These are phyloP conservation scores for Penicillium bovifimosum DNA, from an alignment of 495 filamentous ascomycete genomes.

Conservation along the genomic window DNA sequence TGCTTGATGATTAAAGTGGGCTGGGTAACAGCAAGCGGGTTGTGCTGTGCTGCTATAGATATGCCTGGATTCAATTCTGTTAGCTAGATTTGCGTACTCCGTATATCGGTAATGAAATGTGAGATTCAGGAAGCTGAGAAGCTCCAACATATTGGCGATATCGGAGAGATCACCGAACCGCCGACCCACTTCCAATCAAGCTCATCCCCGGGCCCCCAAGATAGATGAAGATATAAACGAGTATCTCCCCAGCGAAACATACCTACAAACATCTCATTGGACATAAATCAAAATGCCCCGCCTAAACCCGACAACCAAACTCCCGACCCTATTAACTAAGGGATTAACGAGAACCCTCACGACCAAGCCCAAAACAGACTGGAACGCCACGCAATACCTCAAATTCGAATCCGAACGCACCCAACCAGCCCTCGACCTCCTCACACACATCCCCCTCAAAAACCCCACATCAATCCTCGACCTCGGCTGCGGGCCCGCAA, in stretches of 20 bases:
- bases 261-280: not conserved
- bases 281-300: not conserved
- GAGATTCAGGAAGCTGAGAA: not conserved
- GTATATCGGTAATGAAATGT: not conserved
- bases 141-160: not conserved
- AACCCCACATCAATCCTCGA: constrained; percentile 42
- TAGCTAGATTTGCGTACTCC: no score
- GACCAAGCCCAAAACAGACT: constrained; percentile 27
- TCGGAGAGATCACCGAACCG: not conserved
- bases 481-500: constrained; percentile 53
- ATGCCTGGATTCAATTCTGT: not conserved
- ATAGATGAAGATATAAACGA: not conserved
- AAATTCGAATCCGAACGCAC: constrained; percentile 45
- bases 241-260: not conserved
- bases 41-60: not conserved
- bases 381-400: constrained; percentile 45
- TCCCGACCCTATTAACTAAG: no score
- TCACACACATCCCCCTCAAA: constrained; percentile 30
- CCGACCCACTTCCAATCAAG: constrained; percentile 3
- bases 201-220: no score
- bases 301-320: not conserved
- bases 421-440: constrained; percentile 40
- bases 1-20: not conserved
- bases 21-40: no score
- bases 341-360: not conserved